phyloP scores from a whole-genome alignment of 2,329 filamentous ascomycete genomes.

The Aphanoascus verrucosus region DNA sequence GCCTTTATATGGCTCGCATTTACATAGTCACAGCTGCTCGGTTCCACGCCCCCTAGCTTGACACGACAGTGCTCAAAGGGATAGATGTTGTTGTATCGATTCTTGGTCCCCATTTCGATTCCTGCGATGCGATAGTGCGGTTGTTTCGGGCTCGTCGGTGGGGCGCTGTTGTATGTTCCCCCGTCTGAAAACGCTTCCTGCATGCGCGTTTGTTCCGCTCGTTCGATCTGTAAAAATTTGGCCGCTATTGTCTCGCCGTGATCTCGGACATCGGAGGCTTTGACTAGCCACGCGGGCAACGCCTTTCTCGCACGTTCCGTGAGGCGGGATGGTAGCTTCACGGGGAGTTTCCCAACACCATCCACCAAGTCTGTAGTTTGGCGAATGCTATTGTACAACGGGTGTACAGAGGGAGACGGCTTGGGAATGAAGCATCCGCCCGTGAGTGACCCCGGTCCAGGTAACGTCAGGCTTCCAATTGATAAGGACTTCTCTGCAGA shows the following conservation, averaged over 20 bases:
- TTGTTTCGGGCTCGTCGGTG: conserved; percentile 31
- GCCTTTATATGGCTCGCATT: conserved; percentile 84
- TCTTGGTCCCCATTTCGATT: conserved; percentile 89
- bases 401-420: conserved; percentile 58
- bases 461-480: conserved; percentile 37
- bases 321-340: conserved; percentile 49
- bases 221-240: conserved; percentile 74
- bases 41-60: conserved; percentile 56
- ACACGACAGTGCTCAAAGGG: conserved; percentile 92
- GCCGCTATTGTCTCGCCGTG: conserved; percentile 72
- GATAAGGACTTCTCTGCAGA: conserved; percentile 40
- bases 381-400: conserved; percentile 91
- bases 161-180: conserved; percentile 47
- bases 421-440: conserved; percentile 75
- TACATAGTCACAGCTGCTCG: conserved; percentile 77
- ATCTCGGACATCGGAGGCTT: conserved; percentile 55
- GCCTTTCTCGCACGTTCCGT: conserved; percentile 38
- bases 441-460: conserved; percentile 43
- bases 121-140: conserved; percentile 63
- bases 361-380: conserved; percentile 93
- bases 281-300: conserved; percentile 67
- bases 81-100: conserved; percentile 95
- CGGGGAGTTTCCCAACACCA: conserved; percentile 70
- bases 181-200: conserved; percentile 57
- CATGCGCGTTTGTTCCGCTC: conserved; percentile 84